Base-by-base conservation (phyloP, 2,329 filamentous ascomycete species). In the Pezicula radicicola region DNA sequence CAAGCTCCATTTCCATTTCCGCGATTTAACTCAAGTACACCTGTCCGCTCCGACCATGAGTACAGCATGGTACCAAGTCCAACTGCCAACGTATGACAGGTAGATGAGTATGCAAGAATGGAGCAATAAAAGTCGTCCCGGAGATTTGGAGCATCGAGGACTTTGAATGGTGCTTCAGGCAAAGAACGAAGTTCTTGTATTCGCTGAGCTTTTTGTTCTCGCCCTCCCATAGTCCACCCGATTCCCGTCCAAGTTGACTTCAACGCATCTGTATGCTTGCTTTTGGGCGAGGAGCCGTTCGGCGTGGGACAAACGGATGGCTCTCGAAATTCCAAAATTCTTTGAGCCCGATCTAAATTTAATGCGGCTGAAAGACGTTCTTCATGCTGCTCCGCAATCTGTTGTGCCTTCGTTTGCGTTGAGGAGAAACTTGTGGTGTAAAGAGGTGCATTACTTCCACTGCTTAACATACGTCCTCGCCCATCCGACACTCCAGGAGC, bases 111-210 rank as follows among this genome's bases (percentile, higher is more conserved):
- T 9, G 94, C 91, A 49, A 99, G 77, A 2, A 92, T 79, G 0
- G 92, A 94, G 71, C 91, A 97, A 68, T 99, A 99, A 68, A 92
- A 99, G 69, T 99, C 93, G 63, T 97, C 91, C 51, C 91, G 84
- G n/a, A 97, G 76, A 48, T 84, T 83, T 3, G 92, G 91, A 8
- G 93, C 93, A 71, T 97, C 91, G 5, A 99, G 78, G 6, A 97
- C 88, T 72, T 88, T 89, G 72, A 95, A 95, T 5, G 91, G 89
- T 16, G 88, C 80, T 7, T 79, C 77, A 36, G 90, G 88, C 40
- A 94, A 75, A 35, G 75, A 69, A 49, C 78, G 73, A 51, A 48
- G 35, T 52, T 66, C 64, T 40, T 57, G 52, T 2, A 63, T 60
- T 49, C 69, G 60, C 35, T 57, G 64, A 28, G 46, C 43, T 55